phyloP scores from a whole-genome alignment of 2,329 filamentous ascomycete genomes.

The Tolypocladium tropicale region DNA sequence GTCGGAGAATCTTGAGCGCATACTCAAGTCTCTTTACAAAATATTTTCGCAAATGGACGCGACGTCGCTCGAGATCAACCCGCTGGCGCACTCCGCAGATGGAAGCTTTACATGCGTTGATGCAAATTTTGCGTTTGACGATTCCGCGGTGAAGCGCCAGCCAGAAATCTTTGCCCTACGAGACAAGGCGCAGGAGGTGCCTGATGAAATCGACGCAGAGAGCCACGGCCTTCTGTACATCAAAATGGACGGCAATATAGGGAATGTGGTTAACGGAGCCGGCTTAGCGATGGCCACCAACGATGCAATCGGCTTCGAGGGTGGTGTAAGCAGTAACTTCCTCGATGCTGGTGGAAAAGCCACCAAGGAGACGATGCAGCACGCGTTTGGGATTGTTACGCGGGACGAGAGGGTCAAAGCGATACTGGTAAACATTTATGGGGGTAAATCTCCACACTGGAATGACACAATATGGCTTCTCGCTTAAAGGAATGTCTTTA shows the following conservation, averaged over 20 bases:
- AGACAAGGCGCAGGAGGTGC: slow-evolving; percentile 21
- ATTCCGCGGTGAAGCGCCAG: slow-evolving; percentile 33
- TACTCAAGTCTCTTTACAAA: slow-evolving; percentile 13
- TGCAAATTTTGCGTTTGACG: slow-evolving; percentile 36
- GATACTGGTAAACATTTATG: slow-evolving; percentile 48
- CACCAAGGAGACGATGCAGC: slow-evolving; percentile 69
- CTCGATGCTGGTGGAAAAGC: slow-evolving; percentile 86
- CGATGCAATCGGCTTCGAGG: slow-evolving; percentile 60
- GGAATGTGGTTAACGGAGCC: slow-evolving; percentile 80
- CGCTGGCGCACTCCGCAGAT: slow-evolving; percentile 19
- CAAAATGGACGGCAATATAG: slow-evolving; percentile 52
- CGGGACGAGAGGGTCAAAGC: slow-evolving; percentile 62
- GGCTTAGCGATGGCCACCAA: slow-evolving; percentile 88
- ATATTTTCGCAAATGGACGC: slow-evolving; percentile 38
- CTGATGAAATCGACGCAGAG: slow-evolving; percentile 26
- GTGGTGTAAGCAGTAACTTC: slow-evolving; percentile 69
- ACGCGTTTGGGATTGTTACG: slow-evolving; percentile 64
- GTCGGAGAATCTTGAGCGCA: slow-evolving; percentile 6
- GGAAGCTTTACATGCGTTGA: slow-evolving; percentile 20
- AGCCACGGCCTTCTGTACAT: slow-evolving; percentile 72
- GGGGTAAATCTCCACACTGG: slow-evolving; percentile 15
- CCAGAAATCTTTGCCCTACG: slow-evolving; percentile 25
- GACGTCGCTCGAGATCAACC: slow-evolving; percentile 31
- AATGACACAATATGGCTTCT: no score
- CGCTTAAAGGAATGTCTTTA: slow-evolving; percentile 8